A percentile compares a stretch with the other conserved stretches of the same genome.
Evolutionary conservation across 257 asterid species (phyloP).

Genomic region (Gentiana dahurica): DNA sequence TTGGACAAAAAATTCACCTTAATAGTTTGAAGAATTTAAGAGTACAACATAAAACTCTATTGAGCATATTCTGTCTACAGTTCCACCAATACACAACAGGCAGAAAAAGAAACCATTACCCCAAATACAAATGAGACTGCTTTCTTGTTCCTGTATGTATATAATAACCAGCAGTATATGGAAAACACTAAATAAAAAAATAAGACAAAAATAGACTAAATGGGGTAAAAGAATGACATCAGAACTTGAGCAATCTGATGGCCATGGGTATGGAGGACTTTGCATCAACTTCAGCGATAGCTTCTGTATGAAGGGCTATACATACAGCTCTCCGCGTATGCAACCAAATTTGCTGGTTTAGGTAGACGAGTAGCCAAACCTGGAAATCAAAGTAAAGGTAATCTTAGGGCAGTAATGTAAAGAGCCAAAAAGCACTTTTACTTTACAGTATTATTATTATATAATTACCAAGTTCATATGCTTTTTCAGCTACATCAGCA

Average conservation of each 20-base stretch:
- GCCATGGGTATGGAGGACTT: not conserved
- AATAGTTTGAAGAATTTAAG: no score
- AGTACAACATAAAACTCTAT: no score
- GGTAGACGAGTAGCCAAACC: slow-evolving; percentile 91
- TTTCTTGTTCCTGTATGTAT: slow-evolving; percentile 5
- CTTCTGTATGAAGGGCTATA: slow-evolving; percentile 79
- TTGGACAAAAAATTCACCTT: no score
- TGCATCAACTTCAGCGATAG: slow-evolving; percentile 43
- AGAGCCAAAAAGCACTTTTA: not conserved
- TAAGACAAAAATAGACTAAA: not conserved
- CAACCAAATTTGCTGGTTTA: slow-evolving; percentile 50
- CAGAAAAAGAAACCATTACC: not conserved
- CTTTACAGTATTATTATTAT: not conserved
- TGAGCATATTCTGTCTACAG: no score
- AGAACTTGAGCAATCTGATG: slow-evolving; percentile 1
- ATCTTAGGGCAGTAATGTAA: not conserved
- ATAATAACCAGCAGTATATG: slow-evolving; percentile 7
- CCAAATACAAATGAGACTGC: not conserved
- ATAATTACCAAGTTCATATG: slow-evolving; percentile 68
- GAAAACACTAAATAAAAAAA: slow-evolving; percentile 1
- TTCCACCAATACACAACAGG: no score
- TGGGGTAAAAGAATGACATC: slow-evolving; percentile 2
- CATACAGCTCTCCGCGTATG: slow-evolving; percentile 82
- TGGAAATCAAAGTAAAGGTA: slow-evolving; percentile 13
- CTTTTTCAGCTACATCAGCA: slow-evolving; percentile 84